Base-by-base conservation (phyloP, 768 basidiomycete species). In the Rhizopogon rudus region DNA sequence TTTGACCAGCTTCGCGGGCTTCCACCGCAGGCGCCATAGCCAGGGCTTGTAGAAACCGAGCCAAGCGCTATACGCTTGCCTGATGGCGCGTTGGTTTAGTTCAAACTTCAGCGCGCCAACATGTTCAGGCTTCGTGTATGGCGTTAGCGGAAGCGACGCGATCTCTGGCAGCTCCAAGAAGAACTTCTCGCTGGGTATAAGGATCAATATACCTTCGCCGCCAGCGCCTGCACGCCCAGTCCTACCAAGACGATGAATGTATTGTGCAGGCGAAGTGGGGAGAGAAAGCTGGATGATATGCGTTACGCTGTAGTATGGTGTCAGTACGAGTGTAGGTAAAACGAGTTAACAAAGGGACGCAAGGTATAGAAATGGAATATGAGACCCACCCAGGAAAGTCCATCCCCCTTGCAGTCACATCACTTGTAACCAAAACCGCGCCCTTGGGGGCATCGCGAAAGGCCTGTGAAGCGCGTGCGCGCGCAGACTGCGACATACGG, bases 181-280 rank as follows among this genome's bases (percentile, higher is more conserved):
- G 45, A 66, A 70, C 17, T 66, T 52, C 59, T 88, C 86, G 31
- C 68, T 71, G 6, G 75, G 74, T 39, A 79, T 74, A 49, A 87
- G 75, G 40, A 87, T 69, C 43, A 87, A 61, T 51, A 83, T 73
- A 2, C 85, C 84, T 40, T 74, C 76, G 0, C 88, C 87, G 5
- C 77, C 72, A 44, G 81, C 73, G 5, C 88, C 88, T 0, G 88
- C 88, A 42, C 88, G 81, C 10, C 87, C 88, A 17, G 88, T 91
- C 45, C 88, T 81, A 9, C 88, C 88, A 8, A 91, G 83, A 20
- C 88, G 81, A 61, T 90, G 88, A 54, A 91, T 83, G 68, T 91
- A 90, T 65, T 89, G 87, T 62, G 89, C 88, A 22, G 82, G 76
- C 53, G 83, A 79, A 0, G 81, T 78, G 10, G 88, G 88, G 59